A percentile compares a stretch with the other conserved stretches of the same genome.
Conservation (phyloP, 352 stramenopile genomes). For the Saprolegnia diclina region DNA sequence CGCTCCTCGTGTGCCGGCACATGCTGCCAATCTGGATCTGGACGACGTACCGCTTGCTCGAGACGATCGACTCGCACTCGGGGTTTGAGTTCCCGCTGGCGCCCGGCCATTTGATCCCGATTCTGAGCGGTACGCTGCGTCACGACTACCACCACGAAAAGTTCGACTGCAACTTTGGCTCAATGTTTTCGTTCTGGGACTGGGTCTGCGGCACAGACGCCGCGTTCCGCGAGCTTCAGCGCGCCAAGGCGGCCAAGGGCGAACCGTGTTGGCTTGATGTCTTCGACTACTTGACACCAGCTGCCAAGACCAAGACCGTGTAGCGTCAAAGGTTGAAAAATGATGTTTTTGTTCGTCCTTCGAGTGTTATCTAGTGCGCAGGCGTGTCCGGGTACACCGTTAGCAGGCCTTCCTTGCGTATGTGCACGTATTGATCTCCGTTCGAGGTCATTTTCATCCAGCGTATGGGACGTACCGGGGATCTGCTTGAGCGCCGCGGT, state of each 20-base stretch:
- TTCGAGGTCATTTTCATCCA: background rate
- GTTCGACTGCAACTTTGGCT: conserved; percentile 24
- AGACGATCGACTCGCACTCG: conserved; percentile 28
- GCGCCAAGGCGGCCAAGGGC: background rate
- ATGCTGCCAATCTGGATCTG: conserved; percentile 26
- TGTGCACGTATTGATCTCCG: conserved; percentile 27
- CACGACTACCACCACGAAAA: conserved; percentile 28
- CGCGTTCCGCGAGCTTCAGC: conserved; percentile 1
- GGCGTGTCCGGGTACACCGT: conserved; percentile 4
- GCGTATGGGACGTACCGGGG: conserved; percentile 41
- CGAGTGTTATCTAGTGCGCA: no score
- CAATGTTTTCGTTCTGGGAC: conserved; percentile 22
- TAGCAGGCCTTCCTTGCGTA: conserved; percentile 24
- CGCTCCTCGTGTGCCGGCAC: conserved; percentile 24
- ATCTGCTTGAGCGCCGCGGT: conserved; percentile 62
- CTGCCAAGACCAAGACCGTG: background rate
- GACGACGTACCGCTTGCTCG: conserved; percentile 16
- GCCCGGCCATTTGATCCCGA: background rate
- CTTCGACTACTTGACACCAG: background rate
- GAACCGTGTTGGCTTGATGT: conserved; percentile 2
- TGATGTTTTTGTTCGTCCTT: no score
- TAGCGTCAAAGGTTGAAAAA: no score
- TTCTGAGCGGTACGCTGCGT: background rate
- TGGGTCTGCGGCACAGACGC: conserved; percentile 23
- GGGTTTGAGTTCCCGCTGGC: conserved; percentile 21